Base-by-base conservation (phyloP, 768 basidiomycete genomes). In the Mycena rebaudengoi region DNA sequence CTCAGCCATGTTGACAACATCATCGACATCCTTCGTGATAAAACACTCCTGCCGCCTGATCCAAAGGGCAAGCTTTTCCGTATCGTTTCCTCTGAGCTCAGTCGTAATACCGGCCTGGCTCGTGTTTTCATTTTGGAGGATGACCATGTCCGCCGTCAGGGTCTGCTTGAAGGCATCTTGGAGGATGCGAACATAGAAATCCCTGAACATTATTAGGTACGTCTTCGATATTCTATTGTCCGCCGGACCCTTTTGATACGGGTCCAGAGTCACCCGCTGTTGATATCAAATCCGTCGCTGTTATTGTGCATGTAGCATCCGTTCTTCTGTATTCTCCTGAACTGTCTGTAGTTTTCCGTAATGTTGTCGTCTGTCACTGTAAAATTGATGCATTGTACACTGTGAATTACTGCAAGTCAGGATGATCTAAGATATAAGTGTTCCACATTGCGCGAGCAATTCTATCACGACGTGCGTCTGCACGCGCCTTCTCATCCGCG, bases 391-490 rank as follows among this genome's bases (percentile, higher is more conserved):
- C 5, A 53, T 12, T 13, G 21, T 8, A n/a, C 30, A 5, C 20
- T 20, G 7, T 48, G 14, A n/a, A 11, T 30, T 40, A 60, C 23
- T 44, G 49, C 30, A 60, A 30, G 23, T 64, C 62, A 0, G 62
- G 62, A 26, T 64, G 56, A 35, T 64, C 62, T 5, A 45, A 2
- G 4, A 46, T 3, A n/a, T 64, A 64, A 0, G 12, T 10, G 23
- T 7, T 14, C 55, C 62, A 57, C 53, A 64, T 56, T 3, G 62
- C 62, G 2, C 33, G 26, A 13, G 55, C 62, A n/a, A 64, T 57
- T 5, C 50, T 7, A 48, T 64, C 55, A 11, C 56, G 37, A 1
- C 56, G 56, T 5, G 46, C 56, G n/a, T 64, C 56, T 6, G 56
- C 62, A 3, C 56, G 5, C 0, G 37, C 14, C 21, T 64, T 64